Base-by-base conservation (phyloP, 192 early-diverging fungal species). In the Kickxella alabastrina region DNA sequence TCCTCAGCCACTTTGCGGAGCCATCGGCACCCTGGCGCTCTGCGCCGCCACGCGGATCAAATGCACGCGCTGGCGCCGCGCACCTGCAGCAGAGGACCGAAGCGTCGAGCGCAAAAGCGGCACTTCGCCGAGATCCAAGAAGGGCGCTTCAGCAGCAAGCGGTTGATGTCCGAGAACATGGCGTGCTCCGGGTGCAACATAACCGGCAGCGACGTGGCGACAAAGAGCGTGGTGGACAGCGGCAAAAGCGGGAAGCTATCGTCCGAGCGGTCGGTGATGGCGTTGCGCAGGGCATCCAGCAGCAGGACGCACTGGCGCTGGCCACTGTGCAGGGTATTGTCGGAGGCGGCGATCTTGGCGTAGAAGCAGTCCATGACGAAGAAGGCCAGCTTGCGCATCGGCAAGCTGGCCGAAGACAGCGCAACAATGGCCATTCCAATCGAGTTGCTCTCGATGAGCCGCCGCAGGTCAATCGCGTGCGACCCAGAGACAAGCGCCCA, bases 241-340 rank as follows among this genome's bases (percentile, higher is more conserved):
- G 75, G 68, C 29, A 77, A 14, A 7, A 38, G 59, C 26, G 75
- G 75, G 56, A 57, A 62, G 24, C 43, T 24, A 2, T 6, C 2
- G 1, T 41, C 31, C 10, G 43, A 40, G 17, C 68, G 62, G 1
- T 43, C 46, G 3, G 46, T 46, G 10, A 77, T 58, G 19, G 67
- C 54, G 29, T 77, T 77, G 29, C 68, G 62, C 59, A 77, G 52
- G n/a, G 56, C 31, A 37, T 77, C 59, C 4, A 77, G 49, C 49
- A 77, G 39, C 38, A 60, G 40, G 3, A 59, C 17, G 21, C 58
- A 71, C 31, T 71, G 68, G 0, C 40, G 41, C 27, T 57, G 36
- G 14, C 64, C 75, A 22, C 45, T 34, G 36, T 70, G 44, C 23
- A 26, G 17, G 10, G 19, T 1, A 13, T 10, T 36, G 10, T 44